Evolutionary conservation across 1,284 basidiomycete species (phyloP), one percentile per base, ranked within the genome.

Genomic region (Coniophora puteana): DNA sequence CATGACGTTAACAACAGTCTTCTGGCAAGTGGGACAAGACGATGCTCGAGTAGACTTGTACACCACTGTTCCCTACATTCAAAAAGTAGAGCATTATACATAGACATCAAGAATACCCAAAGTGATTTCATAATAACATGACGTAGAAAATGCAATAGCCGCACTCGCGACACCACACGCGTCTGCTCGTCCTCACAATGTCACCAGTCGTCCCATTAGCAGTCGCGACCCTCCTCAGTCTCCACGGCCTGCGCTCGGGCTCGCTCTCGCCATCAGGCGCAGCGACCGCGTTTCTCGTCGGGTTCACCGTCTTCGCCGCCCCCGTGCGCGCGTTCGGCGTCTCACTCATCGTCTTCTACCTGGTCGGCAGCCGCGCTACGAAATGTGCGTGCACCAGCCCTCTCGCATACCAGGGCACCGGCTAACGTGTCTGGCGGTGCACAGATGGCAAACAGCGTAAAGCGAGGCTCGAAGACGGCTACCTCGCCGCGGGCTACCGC

Each of bases 291-390:
- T 84, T 87, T 52, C 39, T 80, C 4, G 78, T 91, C 7, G 93
- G 92, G 7, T 78, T 79, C 55, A 50, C 72, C 5, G 77, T 80
- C 57, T 69, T 89, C 57, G 66, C 78, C 12, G 75, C 78, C 11
- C 77, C 72, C 7, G 66, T 83, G 16, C 69, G 72, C 36, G 70
- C 76, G 0, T 89, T 93, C 55, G 90, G 88, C 8, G 64, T 80
- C 5, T 72, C 81, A 0, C 71, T 95, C 51, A 78, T 94, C 42
- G 76, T 78, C 0, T 92, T 96, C 64, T 94, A 95, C 61, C 69
- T 93, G 14, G 53, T 82, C 1, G 93, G 85, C 1, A 90, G 87
- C 38, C 72, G 79, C 37, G 93, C 91, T 0, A 96, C 93, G 5
- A 93, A 92, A 58, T 71, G 77, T 78, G 50, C 51, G 77, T 28